A percentile compares a stretch with the other conserved stretches of the same genome.
phyloP scores from a whole-genome alignment of 2,329 filamentous ascomycete species.

The Fusarium sp. region DNA sequence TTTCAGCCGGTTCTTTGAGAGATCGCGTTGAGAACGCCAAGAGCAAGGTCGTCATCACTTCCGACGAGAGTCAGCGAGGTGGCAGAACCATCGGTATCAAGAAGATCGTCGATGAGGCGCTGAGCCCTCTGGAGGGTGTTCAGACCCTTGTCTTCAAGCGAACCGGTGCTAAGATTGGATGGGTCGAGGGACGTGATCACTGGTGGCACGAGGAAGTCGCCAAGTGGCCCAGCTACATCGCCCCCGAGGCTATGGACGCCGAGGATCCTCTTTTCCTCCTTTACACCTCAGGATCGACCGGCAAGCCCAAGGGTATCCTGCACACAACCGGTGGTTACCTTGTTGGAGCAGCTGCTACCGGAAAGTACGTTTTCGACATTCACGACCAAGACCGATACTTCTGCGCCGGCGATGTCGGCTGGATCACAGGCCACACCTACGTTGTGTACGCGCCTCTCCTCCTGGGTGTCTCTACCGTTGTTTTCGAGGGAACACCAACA shows the following conservation, averaged over 20 bases:
- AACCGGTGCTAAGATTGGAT: conserved; percentile 86
- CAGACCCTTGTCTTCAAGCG: conserved; percentile 89
- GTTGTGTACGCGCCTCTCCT: conserved; percentile 93
- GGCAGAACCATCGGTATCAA: conserved; percentile 94
- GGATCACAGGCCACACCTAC: conserved; percentile 97
- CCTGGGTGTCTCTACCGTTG: conserved; percentile 87
- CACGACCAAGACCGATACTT: conserved; percentile 90
- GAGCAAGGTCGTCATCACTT: conserved; percentile 90
- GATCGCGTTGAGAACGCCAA: conserved; percentile 89
- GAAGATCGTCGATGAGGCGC: conserved; percentile 93
- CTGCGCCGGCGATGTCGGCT: conserved; percentile 94
- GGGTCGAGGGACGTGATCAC: conserved; percentile 83
- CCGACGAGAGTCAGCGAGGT: conserved; percentile 92
- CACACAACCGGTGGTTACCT: conserved; percentile 93
- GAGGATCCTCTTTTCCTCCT: conserved; percentile 95
- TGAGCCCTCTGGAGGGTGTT: conserved; percentile 83
- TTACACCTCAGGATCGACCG: conserved; percentile 94
- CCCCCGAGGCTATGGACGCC: conserved; percentile 85
- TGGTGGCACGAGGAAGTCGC: conserved; percentile 98
- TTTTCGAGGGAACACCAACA: conserved; percentile 94
- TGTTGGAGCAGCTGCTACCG: conserved; percentile 85
- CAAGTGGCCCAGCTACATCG: conserved; percentile 90
- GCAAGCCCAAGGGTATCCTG: conserved; percentile 96
- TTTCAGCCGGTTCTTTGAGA: conserved; percentile 90
- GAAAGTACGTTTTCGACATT: conserved; percentile 97